Evolutionary conservation across 139 green algal species (phyloP), one percentile per base, ranked within the genome.

Genomic region (Volvox africanus): DNA sequence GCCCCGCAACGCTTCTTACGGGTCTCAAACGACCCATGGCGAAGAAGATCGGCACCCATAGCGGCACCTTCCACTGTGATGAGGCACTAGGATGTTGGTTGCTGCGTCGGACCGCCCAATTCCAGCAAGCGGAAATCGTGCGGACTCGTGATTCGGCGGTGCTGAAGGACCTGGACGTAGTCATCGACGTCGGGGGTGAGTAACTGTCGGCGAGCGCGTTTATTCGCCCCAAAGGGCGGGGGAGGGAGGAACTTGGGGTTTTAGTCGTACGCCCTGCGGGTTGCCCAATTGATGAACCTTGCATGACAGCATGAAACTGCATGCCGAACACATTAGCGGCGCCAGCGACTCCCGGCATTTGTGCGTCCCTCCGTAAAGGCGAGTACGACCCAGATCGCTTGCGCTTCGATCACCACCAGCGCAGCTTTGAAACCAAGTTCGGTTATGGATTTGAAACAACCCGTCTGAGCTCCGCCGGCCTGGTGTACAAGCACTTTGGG

Each of bases 61-160:
- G 94, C 61, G 98, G 98, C 30, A 96, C 95, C 1, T 99, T 99
- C 91, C 98, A 99, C 92, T 99, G 98, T 94, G 98, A 99, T 89
- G 98, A 99, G 93, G 98, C 97, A 0, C 92, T 99, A 21, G 98
- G 98, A 1, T 99, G 96, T 93, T 99, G 95, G 93, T 84, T 99
- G 93, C 93, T 99, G 12, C 86, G 92, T 44, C 94, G 96, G 22
- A 98, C 96, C 0, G 16, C 90, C 1, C 16, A 81, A 9, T 99
- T 97, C 81, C 82, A 65, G 24, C 90, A 93, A n/a, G 95, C 94
- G 30, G 87, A 93, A 65, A 95, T 97, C 19, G 93, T 98, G 62
- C 90, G 98, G 22, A 97, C 92, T 1, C 91, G 98, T 17, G 96
- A 99, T 88, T 94, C 96, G 0, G 93, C 96, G 35, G 91, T 99